Base-by-base conservation (phyloP, 2,329 filamentous ascomycete genomes). In the Furcasterigmium furcatum region DNA sequence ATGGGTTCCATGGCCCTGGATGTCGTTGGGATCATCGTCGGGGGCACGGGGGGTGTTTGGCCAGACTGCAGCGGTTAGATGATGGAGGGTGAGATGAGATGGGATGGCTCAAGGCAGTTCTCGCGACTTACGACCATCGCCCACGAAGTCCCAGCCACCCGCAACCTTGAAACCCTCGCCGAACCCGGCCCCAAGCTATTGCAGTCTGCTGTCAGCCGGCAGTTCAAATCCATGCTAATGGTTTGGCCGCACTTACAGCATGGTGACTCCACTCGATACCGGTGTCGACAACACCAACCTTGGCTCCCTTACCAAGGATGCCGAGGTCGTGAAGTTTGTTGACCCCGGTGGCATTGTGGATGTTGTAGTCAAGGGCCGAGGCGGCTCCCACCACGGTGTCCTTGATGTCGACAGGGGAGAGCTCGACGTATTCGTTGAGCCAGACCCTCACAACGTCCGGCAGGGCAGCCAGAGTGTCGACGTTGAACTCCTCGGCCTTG, bases 191-290 rank as follows among this genome's bases (percentile, higher is more conserved):
- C 43, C 46, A 18, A 47, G 46, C 42, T 51, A 14, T 39, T n/a
- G n/a, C n/a, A n/a, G n/a, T 27, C 24, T 20, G 27, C 34, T 20
- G 24, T 50, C 39, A 21, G 44, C 42, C n/a, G n/a, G n/a, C n/a
- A n/a, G n/a, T n/a, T n/a, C n/a, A n/a, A n/a, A n/a, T n/a, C n/a
- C n/a, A n/a, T n/a, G n/a, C n/a, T n/a, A n/a, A n/a, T n/a, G n/a
- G n/a, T n/a, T n/a, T n/a, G n/a, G n/a, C n/a, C n/a, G n/a, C n/a
- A n/a, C 20, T 29, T 55, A 66, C 63, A 27, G 65, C 60, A 46
- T 58, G 52, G 42, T 70, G 66, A 4, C 57, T 63, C 38, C 69
- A 69, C 41, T 67, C 63, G 22, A 68, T 57, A 1, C 66, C 66
- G 1, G 64, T 67, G 41, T 70, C 66, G 32, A 70, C 58, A 29